A percentile compares a stretch with the other conserved stretches of the same genome.
These are phyloP conservation scores for Wolfiporia cocos DNA, from an alignment of 1,284 basidiomycete species.

Conservation along the genomic window DNA sequence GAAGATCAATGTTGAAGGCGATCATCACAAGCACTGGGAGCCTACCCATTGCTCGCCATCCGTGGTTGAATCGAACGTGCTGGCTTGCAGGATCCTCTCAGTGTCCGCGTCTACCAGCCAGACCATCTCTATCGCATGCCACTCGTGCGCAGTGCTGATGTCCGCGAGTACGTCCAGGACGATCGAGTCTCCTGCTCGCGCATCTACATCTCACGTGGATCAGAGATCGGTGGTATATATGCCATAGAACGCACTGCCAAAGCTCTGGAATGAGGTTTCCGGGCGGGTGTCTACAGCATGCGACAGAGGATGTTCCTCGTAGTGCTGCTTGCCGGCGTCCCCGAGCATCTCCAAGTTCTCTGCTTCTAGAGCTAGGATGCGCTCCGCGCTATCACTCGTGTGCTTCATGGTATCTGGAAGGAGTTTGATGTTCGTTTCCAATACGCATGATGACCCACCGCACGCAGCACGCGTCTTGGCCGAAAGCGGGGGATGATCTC, in stretches of 20 bases:
- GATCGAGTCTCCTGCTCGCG: constrained; percentile 39
- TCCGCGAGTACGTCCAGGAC: constrained; percentile 35
- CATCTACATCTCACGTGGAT: constrained; percentile 17
- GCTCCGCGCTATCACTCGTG: constrained; percentile 22
- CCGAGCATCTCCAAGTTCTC: constrained; percentile 30
- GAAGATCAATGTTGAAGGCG: constrained; percentile 5
- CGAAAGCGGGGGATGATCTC: constrained; percentile 6
- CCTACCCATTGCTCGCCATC: constrained; percentile 39
- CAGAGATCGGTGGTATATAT: too few relatives aligned
- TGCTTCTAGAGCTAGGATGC: constrained; percentile 37
- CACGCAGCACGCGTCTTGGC: constrained; percentile 37
- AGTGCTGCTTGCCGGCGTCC: constrained; percentile 28
- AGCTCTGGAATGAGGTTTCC: constrained; percentile 45
- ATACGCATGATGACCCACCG: constrained; percentile 36
- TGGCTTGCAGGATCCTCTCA: constrained; percentile 30
- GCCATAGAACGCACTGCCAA: constrained; percentile 29
- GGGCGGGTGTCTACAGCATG: constrained; percentile 47
- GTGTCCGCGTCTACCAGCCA: constrained; percentile 39
- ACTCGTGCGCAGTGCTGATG: constrained; percentile 15
- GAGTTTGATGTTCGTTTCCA: constrained; percentile 48
- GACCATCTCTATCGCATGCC: constrained; percentile 31
- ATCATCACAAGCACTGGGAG: not conserved
- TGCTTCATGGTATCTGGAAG: constrained; percentile 30
- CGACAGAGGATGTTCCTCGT: constrained; percentile 42
- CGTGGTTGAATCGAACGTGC: constrained; percentile 32